Conservation (phyloP, 2,329 filamentous ascomycete genomes). For the Microsporum ferrugineum region DNA sequence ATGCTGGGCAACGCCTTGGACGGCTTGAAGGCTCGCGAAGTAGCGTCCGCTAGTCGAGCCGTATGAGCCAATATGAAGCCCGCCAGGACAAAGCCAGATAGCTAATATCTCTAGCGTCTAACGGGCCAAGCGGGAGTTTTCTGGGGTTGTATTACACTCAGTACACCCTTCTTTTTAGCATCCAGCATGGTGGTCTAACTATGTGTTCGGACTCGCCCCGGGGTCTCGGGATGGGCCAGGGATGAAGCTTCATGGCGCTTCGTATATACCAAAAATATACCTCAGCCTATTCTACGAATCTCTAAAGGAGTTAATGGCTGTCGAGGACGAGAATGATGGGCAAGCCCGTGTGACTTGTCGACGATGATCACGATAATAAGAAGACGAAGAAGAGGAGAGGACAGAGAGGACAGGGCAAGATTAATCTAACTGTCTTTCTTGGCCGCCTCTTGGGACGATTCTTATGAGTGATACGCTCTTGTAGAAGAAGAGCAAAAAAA, state of each 20-base stretch:
- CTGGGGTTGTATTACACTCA: not conserved
- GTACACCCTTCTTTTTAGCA: not conserved
- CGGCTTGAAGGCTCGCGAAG: not conserved
- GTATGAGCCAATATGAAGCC: not conserved
- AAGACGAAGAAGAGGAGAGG: not conserved
- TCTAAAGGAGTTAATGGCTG: too few relatives aligned
- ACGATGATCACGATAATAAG: not conserved
- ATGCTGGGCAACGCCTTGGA: conserved; percentile 3
- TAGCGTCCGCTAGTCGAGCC: not conserved
- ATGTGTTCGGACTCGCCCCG: not conserved
- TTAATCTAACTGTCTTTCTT: conserved; percentile 3
- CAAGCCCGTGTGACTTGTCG: not conserved
- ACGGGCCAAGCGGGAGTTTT: not conserved
- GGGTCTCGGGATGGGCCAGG: not conserved
- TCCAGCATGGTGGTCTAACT: not conserved
- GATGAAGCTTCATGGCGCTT: not conserved
- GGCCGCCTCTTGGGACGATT: not conserved
- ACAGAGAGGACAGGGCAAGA: not conserved
- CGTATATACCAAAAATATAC: not conserved
- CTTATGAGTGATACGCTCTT: not conserved
- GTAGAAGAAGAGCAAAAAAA: not conserved
- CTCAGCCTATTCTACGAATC: not conserved
- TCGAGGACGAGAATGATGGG: not conserved
- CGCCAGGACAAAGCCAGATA: not conserved
- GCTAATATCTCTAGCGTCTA: not conserved